Evolutionary conservation across 805 yeast species (phyloP), one percentile per base, ranked within the genome.

Genomic region (Zygoascus tannicola): DNA sequence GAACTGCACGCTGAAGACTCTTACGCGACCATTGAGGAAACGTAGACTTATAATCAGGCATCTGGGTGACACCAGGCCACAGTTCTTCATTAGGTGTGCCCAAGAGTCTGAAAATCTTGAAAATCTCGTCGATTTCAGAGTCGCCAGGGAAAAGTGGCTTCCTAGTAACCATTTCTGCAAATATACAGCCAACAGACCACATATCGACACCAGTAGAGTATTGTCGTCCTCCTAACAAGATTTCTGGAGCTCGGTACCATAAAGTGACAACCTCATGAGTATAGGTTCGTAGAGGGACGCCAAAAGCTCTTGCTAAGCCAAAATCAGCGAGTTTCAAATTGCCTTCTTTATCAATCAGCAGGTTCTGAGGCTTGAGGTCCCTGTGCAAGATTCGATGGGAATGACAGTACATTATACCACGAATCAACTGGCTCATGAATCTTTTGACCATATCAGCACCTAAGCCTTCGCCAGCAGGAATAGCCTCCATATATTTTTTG

Each of bases 161-260:
- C 44, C 98, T 79, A 56, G 87, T 85, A 46, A 88, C 86, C 97
- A 92, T 88, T 62, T 92, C 98, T 4, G 97, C 98, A 63, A 92
- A 84, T 39, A 92, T 92, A 60, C 97, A 88, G 14, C 98, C 98
- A 49, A 90, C 84, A 8, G 96, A 85, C 98, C 98, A 92, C 83
- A 92, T 87, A 63, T 92, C 98, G 42, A 92, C 96, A 16, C 97
- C 97, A 0, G 97, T 92, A 30, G 96, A 85, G 64, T 92, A 92
- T 58, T 92, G 97, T 54, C 94, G 85, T 2, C 97, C 96, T 12
- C 98, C 98, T 51, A 92, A 74, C 48, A 92, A 69, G 45, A 92
- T 85, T 65, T 92, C 98, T 3, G 98, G 98, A 0, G 97, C 86
- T 53, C 98, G 73, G 63, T 92, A 92, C 98, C 98, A 92, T 54